Evolutionary conservation across 2,329 filamentous ascomycete genomes (phyloP), one percentile per base, ranked within the genome.

Genomic region (Cladosporium sp.): DNA sequence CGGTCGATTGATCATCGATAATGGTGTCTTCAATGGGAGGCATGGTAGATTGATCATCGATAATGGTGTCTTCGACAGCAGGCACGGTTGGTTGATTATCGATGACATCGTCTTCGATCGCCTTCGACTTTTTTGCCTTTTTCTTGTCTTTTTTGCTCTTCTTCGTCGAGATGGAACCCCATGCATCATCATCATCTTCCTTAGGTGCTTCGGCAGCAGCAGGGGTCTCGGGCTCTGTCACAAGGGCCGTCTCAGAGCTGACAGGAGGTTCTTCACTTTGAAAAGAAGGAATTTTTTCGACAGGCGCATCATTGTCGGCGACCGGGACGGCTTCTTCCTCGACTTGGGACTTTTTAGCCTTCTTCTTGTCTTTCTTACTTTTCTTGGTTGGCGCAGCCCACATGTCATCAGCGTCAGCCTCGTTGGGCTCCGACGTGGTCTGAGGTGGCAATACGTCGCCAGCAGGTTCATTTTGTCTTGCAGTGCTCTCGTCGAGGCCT

Each of bases 311-410:
- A n/a, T 15, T 8, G 15, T 22, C 15, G 8, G 9, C n/a, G 3
- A 13, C 6, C n/a, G 40, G 40, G 12, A 25, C 40, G 24, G n/a
- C 12, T n/a, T 44, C 40, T 37, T 49, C 47, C 19, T 61, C 64
- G 47, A 62, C 60, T 55, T 68, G 63, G 9, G 72, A 67, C 62
- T 74, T 75, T 65, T 74, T 75, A n/a, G 15, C 57, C 57, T 58
- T 49, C 34, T 58, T 58, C 57, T 58, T 58, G 61, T 69, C 73
- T 58, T 70, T 66, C 57, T 70, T 72, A 17, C 61, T 58, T 56
- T 68, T 69, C 56, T 69, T 70, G 48, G 42, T 48, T 15, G 57
- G 47, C 4, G 39, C 45, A 15, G 64, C 62, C 19, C 61, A 58
- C 24, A 60, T 60, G 3, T 61, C 60, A 35, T 66, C 62, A 20